Conservation (phyloP, 257 asterid genomes). For the Ajuga chamaepitys region DNA sequence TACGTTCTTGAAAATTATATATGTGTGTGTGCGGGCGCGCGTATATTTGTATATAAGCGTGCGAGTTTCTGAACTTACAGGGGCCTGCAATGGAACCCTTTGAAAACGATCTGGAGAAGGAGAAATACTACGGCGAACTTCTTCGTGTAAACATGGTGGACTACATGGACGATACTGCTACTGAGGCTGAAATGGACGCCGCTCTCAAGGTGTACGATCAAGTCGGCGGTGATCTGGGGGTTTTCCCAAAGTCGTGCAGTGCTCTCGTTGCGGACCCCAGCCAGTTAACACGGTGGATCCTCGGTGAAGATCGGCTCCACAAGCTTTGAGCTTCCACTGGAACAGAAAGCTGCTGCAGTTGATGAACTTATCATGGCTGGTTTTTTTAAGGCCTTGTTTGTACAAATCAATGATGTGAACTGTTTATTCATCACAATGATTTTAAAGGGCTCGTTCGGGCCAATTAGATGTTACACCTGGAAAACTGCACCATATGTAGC, state of each 20-base stretch:
- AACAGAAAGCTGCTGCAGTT: neutral
- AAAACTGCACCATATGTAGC: too few species aligned
- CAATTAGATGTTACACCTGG: too few species aligned
- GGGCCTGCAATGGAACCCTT: slow-evolving; percentile 86
- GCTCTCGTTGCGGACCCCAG: slow-evolving; percentile 73
- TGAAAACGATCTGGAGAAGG: slow-evolving; percentile 62
- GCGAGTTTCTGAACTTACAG: slow-evolving; percentile 31
- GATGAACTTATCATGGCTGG: neutral
- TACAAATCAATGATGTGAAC: neutral
- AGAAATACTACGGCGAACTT: slow-evolving; percentile 58
- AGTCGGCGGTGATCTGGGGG: slow-evolving; percentile 71
- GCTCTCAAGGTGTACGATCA: slow-evolving; percentile 46
- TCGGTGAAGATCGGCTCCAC: slow-evolving; percentile 71
- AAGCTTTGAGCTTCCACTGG: slow-evolving; percentile 21
- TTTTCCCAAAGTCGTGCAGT: slow-evolving; percentile 73
- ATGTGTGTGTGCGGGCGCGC: too few species aligned
- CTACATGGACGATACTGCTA: slow-evolving; percentile 47
- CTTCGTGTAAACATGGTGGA: slow-evolving; percentile 45
- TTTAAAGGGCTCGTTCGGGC: neutral
- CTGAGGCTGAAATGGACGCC: slow-evolving; percentile 74
- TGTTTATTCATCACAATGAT: neutral
- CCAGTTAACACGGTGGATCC: slow-evolving; percentile 87
- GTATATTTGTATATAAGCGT: too few species aligned
- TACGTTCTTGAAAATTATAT: neutral
- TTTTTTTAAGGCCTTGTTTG: neutral